Base-by-base conservation (phyloP, 495 filamentous ascomycete genomes). In the Penicillium tannophilum region DNA sequence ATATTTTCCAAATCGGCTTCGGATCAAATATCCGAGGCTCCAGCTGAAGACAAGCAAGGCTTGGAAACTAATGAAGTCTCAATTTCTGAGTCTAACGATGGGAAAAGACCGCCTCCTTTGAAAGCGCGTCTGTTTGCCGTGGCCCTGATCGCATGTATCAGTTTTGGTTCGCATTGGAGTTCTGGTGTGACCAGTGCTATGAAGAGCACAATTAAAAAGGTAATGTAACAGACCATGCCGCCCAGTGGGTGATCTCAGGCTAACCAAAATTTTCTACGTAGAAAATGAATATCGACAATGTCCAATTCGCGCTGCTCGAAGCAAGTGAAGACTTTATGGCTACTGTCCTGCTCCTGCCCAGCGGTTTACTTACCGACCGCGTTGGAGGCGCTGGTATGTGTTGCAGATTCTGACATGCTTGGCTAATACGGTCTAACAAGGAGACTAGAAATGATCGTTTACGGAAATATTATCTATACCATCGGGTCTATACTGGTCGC, bases 241-340 rank as follows among this genome's bases (percentile, higher is more conserved):
- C 6, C 26, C 58, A 9, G 52, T 45, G 3, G 41, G 8, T 26
- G 42, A 8, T 17, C 0, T 36, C 9, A 36, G 3, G 10, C 33
- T 41, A 26, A 4, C 10, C 8, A 11, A 10, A 20, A 17, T 5
- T 9, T 8, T 26, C 19, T 16, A 7, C 42, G 5, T 52, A 74
- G 73, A 12, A 74, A 72, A 65, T 78, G 63, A 44, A 74, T 19
- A 73, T 77, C 45, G 68, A 70, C 30, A 80, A 80, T 56, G 68
- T 66, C 10, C 73, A 78, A 44, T 80, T 72, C 59, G 72, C 76
- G 0, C 71, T 77, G 3, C 62, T 80, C 1, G 74, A 76, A 63
- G 74, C 75, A 0, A 79, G 74, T 39, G 76, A 79, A 58, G 71
- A 79, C 58, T 80, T 78, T 47, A 80, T 80, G 72, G 71, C 72